Percentiles rank a stretch among this genome's conserved stretches.
phyloP scores from a whole-genome alignment of 2,329 filamentous ascomycete genomes.

The Incumbomyces lentus region DNA sequence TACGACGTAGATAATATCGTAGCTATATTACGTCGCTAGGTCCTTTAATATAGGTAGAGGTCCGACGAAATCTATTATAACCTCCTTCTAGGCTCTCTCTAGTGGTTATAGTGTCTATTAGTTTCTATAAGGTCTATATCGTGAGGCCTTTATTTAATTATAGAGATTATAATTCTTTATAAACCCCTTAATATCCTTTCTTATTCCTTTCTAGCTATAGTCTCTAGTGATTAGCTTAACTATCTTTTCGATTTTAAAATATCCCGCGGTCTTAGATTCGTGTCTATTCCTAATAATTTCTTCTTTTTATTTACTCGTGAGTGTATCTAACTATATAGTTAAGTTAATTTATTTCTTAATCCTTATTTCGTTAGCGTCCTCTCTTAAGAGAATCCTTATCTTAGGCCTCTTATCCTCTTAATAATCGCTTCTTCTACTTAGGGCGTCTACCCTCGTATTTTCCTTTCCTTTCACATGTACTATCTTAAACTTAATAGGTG shows the following conservation, averaged over 20 bases:
- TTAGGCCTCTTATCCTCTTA: slow-evolving; percentile 3
- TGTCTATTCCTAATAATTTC: slow-evolving; percentile 5
- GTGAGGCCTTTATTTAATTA: slow-evolving; percentile 8
- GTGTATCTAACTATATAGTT: neutral
- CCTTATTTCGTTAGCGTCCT: neutral
- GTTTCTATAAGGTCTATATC: slow-evolving; percentile 11
- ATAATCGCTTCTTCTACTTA: slow-evolving; percentile 7
- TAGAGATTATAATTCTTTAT: slow-evolving; percentile 9
- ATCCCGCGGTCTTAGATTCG: neutral
- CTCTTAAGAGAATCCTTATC: neutral
- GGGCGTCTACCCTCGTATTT: slow-evolving; percentile 11
- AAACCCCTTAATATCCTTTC: slow-evolving; percentile 8
- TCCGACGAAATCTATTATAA: too few relatives aligned
- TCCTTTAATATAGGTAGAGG: too few relatives aligned
- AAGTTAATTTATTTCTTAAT: too few relatives aligned
- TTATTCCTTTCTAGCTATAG: slow-evolving; percentile 8
- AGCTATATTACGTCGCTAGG: too few relatives aligned
- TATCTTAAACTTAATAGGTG: slow-evolving; percentile 11
- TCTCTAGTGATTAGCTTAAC: slow-evolving; percentile 10
- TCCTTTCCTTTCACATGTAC: slow-evolving; percentile 10
- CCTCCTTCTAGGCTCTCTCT: slow-evolving; percentile 14
- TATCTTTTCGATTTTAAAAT: too few relatives aligned
- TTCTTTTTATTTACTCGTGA: neutral
- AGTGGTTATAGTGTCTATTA: slow-evolving; percentile 3
- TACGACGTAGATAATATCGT: too few relatives aligned